A percentile compares a stretch with the other conserved stretches of the same genome.
Conservation (phyloP, 768 basidiomycete species). For the Sarcodon sp. region DNA sequence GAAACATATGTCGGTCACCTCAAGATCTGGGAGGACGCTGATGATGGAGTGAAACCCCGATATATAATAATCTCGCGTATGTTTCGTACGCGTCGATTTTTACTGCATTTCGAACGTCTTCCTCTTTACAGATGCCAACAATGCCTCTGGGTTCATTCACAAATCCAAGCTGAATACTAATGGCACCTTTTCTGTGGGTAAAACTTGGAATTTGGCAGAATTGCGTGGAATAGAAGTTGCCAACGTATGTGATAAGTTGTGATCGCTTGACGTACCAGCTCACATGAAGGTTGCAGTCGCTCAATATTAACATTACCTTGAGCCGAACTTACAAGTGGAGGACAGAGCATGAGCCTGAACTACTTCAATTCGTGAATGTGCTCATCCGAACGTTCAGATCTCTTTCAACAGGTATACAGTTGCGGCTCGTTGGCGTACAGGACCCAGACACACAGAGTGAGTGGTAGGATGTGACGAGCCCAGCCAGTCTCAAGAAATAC, state of each 20-base stretch:
- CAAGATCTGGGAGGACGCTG: slow-evolving; percentile 90
- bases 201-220: slow-evolving; percentile 86
- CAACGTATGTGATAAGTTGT: slow-evolving; percentile 25
- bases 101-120: background rate
- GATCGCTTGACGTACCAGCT: slow-evolving; percentile 3
- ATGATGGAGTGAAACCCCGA: slow-evolving; percentile 71
- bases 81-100: slow-evolving; percentile 17
- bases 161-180: slow-evolving; percentile 96
- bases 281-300: slow-evolving; percentile 26
- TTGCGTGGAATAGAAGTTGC: slow-evolving; percentile 61
- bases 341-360: slow-evolving; percentile 66
- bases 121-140: slow-evolving; percentile 35
- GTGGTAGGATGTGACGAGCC: too few relatives aligned
- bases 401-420: slow-evolving; percentile 22
- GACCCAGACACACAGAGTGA: slow-evolving; percentile 18
- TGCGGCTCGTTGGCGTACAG: slow-evolving; percentile 49
- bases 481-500: too few relatives aligned
- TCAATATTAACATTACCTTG: slow-evolving; percentile 68
- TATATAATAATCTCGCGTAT: slow-evolving; percentile 86
- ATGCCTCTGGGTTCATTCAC: slow-evolving; percentile 68
- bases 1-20: slow-evolving; percentile 81
- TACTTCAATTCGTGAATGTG: slow-evolving; percentile 55
- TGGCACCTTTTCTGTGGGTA: slow-evolving; percentile 90
- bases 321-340: slow-evolving; percentile 88
- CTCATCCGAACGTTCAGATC: slow-evolving; percentile 46